These are phyloP conservation scores for Cytospora chrysosperma DNA, from an alignment of 2,329 filamentous ascomycete genomes.

Conservation along the genomic window DNA sequence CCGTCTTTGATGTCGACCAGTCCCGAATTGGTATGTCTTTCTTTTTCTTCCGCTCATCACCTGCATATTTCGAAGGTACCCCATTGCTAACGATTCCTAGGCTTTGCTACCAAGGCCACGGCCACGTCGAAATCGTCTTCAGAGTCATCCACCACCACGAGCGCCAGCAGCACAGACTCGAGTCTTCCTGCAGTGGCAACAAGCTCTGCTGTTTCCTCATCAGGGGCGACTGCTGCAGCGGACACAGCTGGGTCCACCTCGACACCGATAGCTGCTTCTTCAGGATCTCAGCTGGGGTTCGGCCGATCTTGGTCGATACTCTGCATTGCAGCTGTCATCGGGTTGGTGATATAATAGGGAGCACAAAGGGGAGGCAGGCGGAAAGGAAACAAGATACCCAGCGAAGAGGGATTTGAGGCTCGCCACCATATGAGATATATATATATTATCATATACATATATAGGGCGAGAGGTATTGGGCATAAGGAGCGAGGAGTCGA, in stretches of 20 bases:
- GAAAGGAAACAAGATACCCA: not conserved
- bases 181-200: slow-evolving; percentile 2
- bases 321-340: slow-evolving; percentile 29
- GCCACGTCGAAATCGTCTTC: slow-evolving; percentile 26
- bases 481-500: slow-evolving; percentile 1
- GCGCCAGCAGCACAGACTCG: slow-evolving; percentile 1
- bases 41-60: slow-evolving; percentile 33
- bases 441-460: too few relatives aligned
- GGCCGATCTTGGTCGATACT: slow-evolving; percentile 26
- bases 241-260: slow-evolving; percentile 25
- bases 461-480: not conserved
- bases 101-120: slow-evolving; percentile 38
- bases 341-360: slow-evolving; percentile 26
- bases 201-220: slow-evolving; percentile 8
- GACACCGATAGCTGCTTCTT: slow-evolving; percentile 30
- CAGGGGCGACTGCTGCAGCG: slow-evolving; percentile 27
- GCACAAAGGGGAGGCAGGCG: not conserved
- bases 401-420: too few relatives aligned
- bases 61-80: not conserved
- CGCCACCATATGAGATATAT: too few relatives aligned
- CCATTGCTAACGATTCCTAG: slow-evolving; percentile 26
- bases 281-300: slow-evolving; percentile 28
- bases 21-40: slow-evolving; percentile 56
- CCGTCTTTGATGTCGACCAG: slow-evolving; percentile 76
- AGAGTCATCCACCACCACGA: slow-evolving; percentile 1